A percentile compares a stretch with the other conserved stretches of the same genome.
phyloP scores from a whole-genome alignment of 2,329 filamentous ascomycete genomes.

The Sarocladiaceae sp. region DNA sequence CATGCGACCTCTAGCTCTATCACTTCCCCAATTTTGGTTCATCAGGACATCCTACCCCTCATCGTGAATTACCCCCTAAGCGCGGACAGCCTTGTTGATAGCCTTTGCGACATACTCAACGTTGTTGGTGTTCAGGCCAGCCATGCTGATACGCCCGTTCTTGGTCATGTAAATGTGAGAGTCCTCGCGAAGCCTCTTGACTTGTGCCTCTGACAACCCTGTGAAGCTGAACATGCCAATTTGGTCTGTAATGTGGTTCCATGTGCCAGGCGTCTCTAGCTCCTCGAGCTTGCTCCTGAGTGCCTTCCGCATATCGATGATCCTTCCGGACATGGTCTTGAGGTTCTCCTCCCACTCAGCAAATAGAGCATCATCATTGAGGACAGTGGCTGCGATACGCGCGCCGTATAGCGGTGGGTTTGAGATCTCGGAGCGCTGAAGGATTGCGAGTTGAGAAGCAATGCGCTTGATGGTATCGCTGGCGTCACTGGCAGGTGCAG shows the following conservation, averaged over 20 bases:
- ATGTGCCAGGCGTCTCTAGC: constrained; percentile 80
- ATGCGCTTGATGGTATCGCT: constrained; percentile 59
- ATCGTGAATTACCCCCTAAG: background rate
- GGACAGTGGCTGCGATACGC: constrained; percentile 75
- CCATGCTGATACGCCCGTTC: constrained; percentile 98
- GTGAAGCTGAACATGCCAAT: constrained; percentile 99
- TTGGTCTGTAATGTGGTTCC: constrained; percentile 97
- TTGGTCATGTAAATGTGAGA: constrained; percentile 90
- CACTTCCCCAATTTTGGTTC: constrained; percentile 3
- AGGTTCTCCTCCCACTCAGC: constrained; percentile 91
- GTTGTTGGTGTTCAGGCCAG: constrained; percentile 89
- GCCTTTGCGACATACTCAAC: constrained; percentile 91
- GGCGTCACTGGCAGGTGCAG: constrained; percentile 66
- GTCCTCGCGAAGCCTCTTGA: constrained; percentile 63
- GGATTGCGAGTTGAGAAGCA: constrained; percentile 82
- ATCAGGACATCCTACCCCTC: background rate
- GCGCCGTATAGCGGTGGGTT: constrained; percentile 96
- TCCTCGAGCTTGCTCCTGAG: constrained; percentile 78
- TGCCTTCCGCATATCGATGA: constrained; percentile 82
- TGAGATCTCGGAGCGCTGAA: constrained; percentile 95
- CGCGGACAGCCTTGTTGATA: constrained; percentile 72
- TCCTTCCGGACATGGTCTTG: constrained; percentile 89
- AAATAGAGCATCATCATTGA: constrained; percentile 81
- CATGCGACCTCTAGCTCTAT: constrained; percentile 2
- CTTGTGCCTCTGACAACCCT: constrained; percentile 70